Evolutionary conservation across 148 eudicot genomes (phyloP).

Genomic region (Dianthus caryophyllus): DNA sequence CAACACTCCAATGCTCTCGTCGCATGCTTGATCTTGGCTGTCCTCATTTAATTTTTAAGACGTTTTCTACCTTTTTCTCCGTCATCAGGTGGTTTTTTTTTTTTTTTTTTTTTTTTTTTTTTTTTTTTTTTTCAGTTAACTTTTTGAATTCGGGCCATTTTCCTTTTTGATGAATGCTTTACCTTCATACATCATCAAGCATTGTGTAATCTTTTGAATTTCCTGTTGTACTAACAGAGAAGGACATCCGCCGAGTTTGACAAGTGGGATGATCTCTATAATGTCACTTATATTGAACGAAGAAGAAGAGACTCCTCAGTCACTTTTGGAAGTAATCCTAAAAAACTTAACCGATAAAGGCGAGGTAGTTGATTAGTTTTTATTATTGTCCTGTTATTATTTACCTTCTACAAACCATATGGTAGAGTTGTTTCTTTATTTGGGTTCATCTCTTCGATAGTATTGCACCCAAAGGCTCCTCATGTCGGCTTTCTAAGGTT

Average conservation of each 20-base stretch:
- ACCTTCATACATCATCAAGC: no score
- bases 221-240: constrained; percentile 38
- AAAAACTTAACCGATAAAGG: constrained; percentile 54
- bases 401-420: neutral
- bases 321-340: constrained; percentile 60
- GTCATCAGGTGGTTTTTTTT: constrained; percentile 44
- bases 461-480: neutral
- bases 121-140: no score
- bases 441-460: neutral
- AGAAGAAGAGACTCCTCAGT: constrained; percentile 46
- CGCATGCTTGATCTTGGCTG: constrained; percentile 63
- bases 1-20: constrained; percentile 57
- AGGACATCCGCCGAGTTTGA: constrained; percentile 52
- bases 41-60: constrained; percentile 54
- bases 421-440: constrained; percentile 5
- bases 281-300: constrained; percentile 61
- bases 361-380: constrained; percentile 46
- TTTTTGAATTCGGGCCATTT: no score
- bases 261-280: constrained; percentile 60
- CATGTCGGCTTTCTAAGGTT: neutral
- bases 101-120: no score
- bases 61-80: constrained; percentile 67
- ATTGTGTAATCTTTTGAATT: constrained; percentile 12
- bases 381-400: constrained; percentile 3
- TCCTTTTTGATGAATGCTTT: no score